Percentiles rank a stretch among this genome's conserved stretches.
Conservation (phyloP, 345 rosid species). For the Populus pruinosa region DNA sequence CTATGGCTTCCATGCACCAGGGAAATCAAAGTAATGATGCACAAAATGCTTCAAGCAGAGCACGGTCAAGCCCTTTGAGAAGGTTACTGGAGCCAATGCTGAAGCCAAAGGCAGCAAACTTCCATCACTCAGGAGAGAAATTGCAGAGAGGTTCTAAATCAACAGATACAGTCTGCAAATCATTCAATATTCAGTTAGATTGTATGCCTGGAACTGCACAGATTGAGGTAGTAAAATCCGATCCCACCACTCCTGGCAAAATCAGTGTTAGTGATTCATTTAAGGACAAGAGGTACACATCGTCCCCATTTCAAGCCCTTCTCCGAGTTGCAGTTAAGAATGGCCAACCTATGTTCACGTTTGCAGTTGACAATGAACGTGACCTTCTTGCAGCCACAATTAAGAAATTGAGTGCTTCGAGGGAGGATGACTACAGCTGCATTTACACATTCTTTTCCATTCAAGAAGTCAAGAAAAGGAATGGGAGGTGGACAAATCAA, state of each 20-base stretch:
- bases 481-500: conserved; percentile 69
- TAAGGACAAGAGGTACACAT: conserved; percentile 31
- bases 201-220: conserved; percentile 13
- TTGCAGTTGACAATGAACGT: conserved; percentile 72
- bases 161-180: conserved; percentile 28
- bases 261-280: conserved; percentile 35
- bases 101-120: conserved; percentile 52
- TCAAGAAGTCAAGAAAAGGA: conserved; percentile 71
- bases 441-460: conserved; percentile 70
- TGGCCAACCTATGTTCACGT: conserved; percentile 77
- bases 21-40: conserved; percentile 29
- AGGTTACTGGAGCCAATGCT: conserved; percentile 72
- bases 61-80: conserved; percentile 79
- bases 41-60: conserved; percentile 40
- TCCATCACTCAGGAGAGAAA: conserved; percentile 39
- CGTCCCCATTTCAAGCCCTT: conserved; percentile 68
- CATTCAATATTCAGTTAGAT: conserved; percentile 3
- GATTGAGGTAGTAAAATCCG: conserved; percentile 42
- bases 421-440: conserved; percentile 52
- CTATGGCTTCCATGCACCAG: conserved; percentile 33
- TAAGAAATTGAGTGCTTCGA: conserved; percentile 31
- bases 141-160: conserved; percentile 33
- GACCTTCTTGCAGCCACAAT: conserved; percentile 78
- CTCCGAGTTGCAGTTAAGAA: conserved; percentile 75
- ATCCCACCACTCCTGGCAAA: conserved; percentile 30